phyloP scores from a whole-genome alignment of 2,329 filamentous ascomycete species.

The Diaporthe vaccinii region DNA sequence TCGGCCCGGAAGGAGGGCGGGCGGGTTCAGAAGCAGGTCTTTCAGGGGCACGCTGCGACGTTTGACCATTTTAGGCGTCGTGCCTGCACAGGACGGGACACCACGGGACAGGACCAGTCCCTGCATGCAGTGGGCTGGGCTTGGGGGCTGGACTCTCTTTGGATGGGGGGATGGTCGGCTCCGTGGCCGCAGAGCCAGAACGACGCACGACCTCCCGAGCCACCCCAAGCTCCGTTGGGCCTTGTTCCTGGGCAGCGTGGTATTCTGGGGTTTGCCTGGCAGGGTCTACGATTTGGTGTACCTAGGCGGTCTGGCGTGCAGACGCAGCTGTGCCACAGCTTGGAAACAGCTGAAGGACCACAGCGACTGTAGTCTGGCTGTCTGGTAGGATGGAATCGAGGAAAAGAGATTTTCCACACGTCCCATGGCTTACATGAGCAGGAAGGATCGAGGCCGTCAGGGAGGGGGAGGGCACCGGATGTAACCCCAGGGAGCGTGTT shows the following conservation, averaged over 20 bases:
- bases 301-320: background rate
- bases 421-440: constrained; percentile 17
- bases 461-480: background rate
- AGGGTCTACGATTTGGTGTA: constrained; percentile 2
- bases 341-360: background rate
- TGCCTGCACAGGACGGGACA: constrained; percentile 13
- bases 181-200: constrained; percentile 17
- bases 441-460: background rate
- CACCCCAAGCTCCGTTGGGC: constrained; percentile 17
- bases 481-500: constrained; percentile 10
- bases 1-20: constrained; percentile 12
- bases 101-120: constrained; percentile 21
- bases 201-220: constrained; percentile 29
- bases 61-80: constrained; percentile 28
- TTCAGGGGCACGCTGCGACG: constrained; percentile 30
- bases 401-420: background rate
- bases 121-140: constrained; percentile 25
- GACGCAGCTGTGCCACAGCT: background rate
- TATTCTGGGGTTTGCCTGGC: constrained; percentile 17
- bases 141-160: background rate
- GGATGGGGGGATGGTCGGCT: constrained; percentile 10
- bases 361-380: background rate
- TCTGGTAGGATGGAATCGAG: background rate
- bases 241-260: constrained; percentile 32
- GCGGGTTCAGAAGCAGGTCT: background rate